A percentile compares a stretch with the other conserved stretches of the same genome.
These are phyloP conservation scores for Fusarium falciforme DNA, from an alignment of 2,329 filamentous ascomycete genomes.

Conservation along the genomic window DNA sequence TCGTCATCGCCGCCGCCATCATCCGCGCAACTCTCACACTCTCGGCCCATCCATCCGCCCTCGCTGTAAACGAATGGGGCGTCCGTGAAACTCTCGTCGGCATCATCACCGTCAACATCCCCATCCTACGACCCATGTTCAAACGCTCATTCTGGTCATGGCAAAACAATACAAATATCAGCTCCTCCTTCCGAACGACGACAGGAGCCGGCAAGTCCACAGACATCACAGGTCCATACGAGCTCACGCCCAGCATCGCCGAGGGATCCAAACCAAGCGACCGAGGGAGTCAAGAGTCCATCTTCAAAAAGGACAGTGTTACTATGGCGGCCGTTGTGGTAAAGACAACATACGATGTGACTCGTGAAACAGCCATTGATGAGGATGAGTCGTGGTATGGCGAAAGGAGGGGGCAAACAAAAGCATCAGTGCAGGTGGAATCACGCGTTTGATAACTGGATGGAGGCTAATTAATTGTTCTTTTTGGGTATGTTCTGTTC, in stretches of 20 bases:
- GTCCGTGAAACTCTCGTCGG: conserved; percentile 51
- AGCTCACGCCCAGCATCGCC: conserved; percentile 24
- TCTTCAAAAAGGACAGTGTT: background rate
- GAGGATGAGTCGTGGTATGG: conserved; percentile 14
- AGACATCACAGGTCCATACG: conserved; percentile 21
- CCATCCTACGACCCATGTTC: conserved; percentile 30
- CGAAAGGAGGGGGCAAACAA: conserved; percentile 2
- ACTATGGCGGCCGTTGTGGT: conserved; percentile 22
- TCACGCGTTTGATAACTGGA: background rate
- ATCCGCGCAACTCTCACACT: conserved; percentile 37
- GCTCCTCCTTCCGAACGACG: conserved; percentile 7
- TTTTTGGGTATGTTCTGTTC: background rate
- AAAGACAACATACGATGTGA: conserved; percentile 21
- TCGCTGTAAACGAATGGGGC: conserved; percentile 42
- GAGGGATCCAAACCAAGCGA: background rate
- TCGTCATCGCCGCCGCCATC: conserved; percentile 44
- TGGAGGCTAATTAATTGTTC: background rate
- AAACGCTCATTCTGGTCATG: conserved; percentile 18
- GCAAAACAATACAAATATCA: background rate
- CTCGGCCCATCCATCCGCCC: conserved; percentile 35
- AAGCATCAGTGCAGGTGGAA: conserved; percentile 18
- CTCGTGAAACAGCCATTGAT: background rate
- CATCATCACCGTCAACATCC: conserved; percentile 51
- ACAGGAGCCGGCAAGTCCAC: conserved; percentile 11
- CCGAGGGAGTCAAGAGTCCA: conserved; percentile 29